Evolutionary conservation across 2,329 filamentous ascomycete genomes (phyloP), one percentile per base, ranked within the genome.

Genomic region (Aspergillus sp.): DNA sequence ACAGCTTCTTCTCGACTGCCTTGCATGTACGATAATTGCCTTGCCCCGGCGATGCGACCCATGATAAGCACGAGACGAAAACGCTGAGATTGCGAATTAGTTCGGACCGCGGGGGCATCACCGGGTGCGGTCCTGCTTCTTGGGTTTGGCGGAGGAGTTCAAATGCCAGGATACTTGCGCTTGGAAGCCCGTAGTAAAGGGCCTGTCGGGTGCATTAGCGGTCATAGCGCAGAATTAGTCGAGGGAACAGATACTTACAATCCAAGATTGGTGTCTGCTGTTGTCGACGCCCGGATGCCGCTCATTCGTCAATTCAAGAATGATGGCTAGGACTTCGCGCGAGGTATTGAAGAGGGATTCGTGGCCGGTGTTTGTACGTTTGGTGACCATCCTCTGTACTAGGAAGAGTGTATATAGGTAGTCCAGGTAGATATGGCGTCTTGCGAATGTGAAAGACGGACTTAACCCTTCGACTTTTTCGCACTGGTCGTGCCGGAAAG

Each of bases 331-430:
- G 0, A 71, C 54, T n/a, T 62, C 64, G 41, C 72, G 65, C 8
- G 72, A 71, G 2, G 71, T 69, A 22, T 71, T 66, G 48, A 69
- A 72, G 7, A 74, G 68, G 12, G 65, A 62, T 27, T 65, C 66
- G n/a, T 71, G 68, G 12, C 68, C 69, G 8, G 66, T 67, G 22
- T 68, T 64, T 0, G 68, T 70, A 34, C 69, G 65, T 51, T 73
- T 75, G 17, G 70, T 66, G 13, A 74, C 60, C 20, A 70, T 66
- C 19, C 73, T 57, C 51, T 73, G 69, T 1, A 75, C 63, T 6
- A 75, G 54, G 54, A 75, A 75, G 24, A 67, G 65, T 4, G 71
- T 73, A 44, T 74, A 72, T 2, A 73, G 61, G 51, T 71, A 73
- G 37, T 74, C 71, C 15, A 74, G 62, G 58, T 74, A 74, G 27